Evolutionary conservation across 2,329 filamentous ascomycete genomes (phyloP).

Genomic region (Blumeria graminis): DNA sequence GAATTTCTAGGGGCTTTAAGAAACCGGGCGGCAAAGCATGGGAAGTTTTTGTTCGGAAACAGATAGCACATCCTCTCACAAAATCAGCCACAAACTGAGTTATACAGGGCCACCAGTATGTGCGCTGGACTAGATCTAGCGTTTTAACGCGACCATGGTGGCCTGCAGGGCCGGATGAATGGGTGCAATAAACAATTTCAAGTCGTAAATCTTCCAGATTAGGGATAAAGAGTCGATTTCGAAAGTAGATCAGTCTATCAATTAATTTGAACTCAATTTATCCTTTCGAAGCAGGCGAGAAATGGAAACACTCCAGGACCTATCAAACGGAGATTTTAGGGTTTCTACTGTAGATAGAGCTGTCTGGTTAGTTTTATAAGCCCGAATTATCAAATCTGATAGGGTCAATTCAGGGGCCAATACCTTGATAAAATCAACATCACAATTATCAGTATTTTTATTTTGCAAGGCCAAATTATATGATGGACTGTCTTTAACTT

Average conservation of each 20-base stretch:
- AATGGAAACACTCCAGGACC: neutral
- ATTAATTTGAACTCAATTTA: neutral
- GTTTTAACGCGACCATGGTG: neutral
- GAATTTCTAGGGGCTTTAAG: neutral
- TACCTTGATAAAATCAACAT: neutral
- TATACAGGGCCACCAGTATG: neutral
- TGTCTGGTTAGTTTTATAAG: neutral
- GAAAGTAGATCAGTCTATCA: neutral
- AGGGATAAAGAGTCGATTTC: neutral
- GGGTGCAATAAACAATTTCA: neutral
- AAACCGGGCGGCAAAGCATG: neutral
- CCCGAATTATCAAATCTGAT: neutral
- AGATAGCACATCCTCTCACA: neutral
- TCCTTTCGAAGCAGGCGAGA: neutral
- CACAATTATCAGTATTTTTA: neutral
- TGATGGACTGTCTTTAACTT: neutral
- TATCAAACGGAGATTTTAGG: neutral
- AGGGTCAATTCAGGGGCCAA: neutral
- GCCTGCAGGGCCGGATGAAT: neutral
- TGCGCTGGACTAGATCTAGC: neutral
- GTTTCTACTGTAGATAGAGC: neutral
- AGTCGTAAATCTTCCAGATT: neutral
- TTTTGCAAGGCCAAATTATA: neutral
- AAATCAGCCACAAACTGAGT: neutral
- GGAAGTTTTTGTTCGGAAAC: neutral